These are phyloP conservation scores for Colletotrichum siamense DNA, from an alignment of 2,329 filamentous ascomycete species.

Conservation along the genomic window DNA sequence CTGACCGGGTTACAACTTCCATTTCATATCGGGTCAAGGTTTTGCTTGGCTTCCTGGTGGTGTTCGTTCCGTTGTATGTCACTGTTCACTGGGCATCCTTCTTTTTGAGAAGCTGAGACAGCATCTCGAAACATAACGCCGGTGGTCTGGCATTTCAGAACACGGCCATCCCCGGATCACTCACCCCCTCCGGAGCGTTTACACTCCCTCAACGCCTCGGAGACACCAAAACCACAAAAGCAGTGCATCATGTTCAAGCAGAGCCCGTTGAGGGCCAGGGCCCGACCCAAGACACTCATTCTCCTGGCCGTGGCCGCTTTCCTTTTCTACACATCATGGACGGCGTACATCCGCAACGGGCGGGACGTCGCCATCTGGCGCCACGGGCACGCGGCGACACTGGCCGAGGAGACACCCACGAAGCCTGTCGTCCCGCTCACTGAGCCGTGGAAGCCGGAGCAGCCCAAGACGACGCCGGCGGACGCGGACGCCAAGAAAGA, in stretches of 20 bases:
- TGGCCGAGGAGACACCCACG: not conserved
- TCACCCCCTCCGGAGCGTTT: not conserved
- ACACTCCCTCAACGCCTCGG: not conserved
- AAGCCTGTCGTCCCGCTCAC: not conserved
- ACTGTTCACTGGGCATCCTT: not conserved
- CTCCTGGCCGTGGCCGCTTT: conserved; percentile 43
- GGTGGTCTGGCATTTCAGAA: not conserved
- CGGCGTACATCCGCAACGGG: conserved; percentile 26
- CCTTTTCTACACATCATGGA: conserved; percentile 49
- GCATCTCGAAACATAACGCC: not conserved
- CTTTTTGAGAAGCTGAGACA: not conserved
- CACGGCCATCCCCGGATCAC: not conserved
- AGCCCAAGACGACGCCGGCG: not conserved
- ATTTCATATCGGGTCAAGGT: not conserved
- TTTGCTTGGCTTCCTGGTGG: not conserved
- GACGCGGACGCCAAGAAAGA: not conserved
- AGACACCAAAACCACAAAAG: not conserved
- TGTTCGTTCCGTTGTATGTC: not conserved
- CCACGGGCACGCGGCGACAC: conserved; percentile 28
- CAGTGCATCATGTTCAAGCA: conserved; percentile 31
- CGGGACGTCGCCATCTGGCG: conserved; percentile 37
- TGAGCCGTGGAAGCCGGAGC: conserved; percentile 18
- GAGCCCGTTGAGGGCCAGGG: conserved; percentile 32
- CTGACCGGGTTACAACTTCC: not conserved
- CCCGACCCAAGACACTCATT: conserved; percentile 47